Base-by-base conservation (phyloP, 306 rosid genomes). In the Mimosa pudica region DNA sequence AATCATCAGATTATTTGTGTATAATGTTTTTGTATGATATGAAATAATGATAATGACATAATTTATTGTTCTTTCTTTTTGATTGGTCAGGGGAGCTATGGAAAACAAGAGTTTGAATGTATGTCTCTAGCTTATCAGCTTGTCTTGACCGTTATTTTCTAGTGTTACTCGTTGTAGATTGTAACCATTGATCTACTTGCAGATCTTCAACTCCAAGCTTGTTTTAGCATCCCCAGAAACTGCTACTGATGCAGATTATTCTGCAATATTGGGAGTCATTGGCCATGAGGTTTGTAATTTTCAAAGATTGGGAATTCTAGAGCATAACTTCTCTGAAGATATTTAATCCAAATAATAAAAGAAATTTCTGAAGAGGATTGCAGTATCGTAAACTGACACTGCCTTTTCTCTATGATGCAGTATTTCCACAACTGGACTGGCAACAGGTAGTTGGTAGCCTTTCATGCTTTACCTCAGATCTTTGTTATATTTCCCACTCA, bases 381-480 rank as follows among this genome's bases (percentile, higher is more conserved):
- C 58, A 52, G 45, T 82, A 51, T 75, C 38, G 30, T 89, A 73
- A 85, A 52, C 55, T 49, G 73, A 51, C 62, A 67, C 69, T 18
- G 63, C 79, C 60, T 82, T n/a, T 82, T 83, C 71, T 76, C 46
- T 85, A 17, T 76, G 46, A 32, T 89, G 97, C 99, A 95, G 99
- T 95, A 95, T 82, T 93, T 95, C 88, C 99, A 95, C 90, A 95
- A 95, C 86, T 95, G 98, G 98, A 95, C 99, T 67, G 99, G 99
- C 83, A 95, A 95, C 91, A 95, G 99, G 99, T 95, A 85, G 62
- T 70, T 63, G 99, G 99, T 95, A 85, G 66, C 66, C 65, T 85
- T 77, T 41, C 71, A 6, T 67, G 45, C 63, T 4, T 38, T 62
- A 48, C 63, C 4, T 20, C 63, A 42, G 45, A 48, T 70, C 76